Evolutionary conservation across 2,329 filamentous ascomycete species (phyloP), one percentile per base, ranked within the genome.

Genomic region (Diaporthe citri): DNA sequence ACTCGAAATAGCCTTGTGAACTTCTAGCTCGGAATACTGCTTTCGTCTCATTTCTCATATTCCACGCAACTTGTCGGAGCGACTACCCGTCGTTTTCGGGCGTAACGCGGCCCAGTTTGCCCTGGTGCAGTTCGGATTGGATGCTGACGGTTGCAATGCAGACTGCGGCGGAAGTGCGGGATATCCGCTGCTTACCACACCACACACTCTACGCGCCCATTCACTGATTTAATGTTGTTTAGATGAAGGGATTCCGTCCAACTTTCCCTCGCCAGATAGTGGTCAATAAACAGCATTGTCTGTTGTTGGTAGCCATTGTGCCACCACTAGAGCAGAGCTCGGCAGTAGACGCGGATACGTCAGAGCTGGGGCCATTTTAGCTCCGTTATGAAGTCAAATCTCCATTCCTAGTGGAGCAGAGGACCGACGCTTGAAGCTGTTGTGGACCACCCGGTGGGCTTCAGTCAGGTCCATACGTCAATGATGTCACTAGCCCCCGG

Each of bases 301-400:
- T 22, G 15, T 17, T 43, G 36, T n/a, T 31, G 15, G 15, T 22
- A 46, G 59, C 7, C 15, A 34, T 28, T 52, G 62, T 67, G 31
- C 43, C 64, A 55, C 46, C 64, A 55, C 15, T 13, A 22, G 48
- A 55, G 28, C 34, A 31, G 4, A 55, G 46, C 7, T 55, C 64
- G 64, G 64, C 25, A 31, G 46, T 41, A 15, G 46, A 25, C 64
- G 31, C 31, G 62, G 48, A 69, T 69, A 69, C 48, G 48, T 69
- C 64, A 69, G 46, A 39, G 28, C 64, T 69, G 64, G 64, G 48
- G 46, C 46, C 6, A 3, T 52, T 52, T 67, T 69, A 55, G 64
- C 64, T 55, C 56, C 56, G 51, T 72, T 52, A 72, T 72, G 70
- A 62, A 72, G 70, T 62, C 70, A 72, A 62, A 36, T 62, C 56